Evolutionary conservation across 805 yeast genomes (phyloP), one percentile per base, ranked within the genome.

Genomic region (Barnettozyma vustinii): DNA sequence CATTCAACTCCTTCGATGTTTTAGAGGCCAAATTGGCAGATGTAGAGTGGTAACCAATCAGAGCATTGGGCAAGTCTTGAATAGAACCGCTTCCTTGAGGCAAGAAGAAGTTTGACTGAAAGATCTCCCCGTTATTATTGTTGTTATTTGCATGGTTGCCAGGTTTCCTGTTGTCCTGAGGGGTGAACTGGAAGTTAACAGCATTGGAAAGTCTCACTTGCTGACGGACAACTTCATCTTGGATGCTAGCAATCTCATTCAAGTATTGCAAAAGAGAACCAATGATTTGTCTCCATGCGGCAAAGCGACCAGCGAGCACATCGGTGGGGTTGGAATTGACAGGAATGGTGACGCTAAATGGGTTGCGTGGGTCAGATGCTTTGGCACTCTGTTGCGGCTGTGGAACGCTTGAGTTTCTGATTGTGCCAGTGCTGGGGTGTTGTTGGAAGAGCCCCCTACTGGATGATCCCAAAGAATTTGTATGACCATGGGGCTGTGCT

Each of bases 201-300:
- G 96, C 89, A 63, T 88, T 91, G 52, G 88, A 87, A 41, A 90
- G 74, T 45, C 96, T 72, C 45, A 83, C 68, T 56, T 88, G 94
- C 60, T 88, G 96, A 51, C 96, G 79, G 33, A 87, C 82, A 16
- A 88, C 77, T 62, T 91, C 96, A 65, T 91, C 97, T 63, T 90
- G 94, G 49, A 87, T 91, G 13, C 86, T 77, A 9, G 88, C 89
- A 37, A 81, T 83, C 60, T 90, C 96, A 52, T 77, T 79, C 53
- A 92, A 72, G 61, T 92, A 92, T 42, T 76, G 79, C 19, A 87
- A 75, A 48, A 92, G 68, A 33, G 92, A 84, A 52, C 82, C 80
- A 49, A 90, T 81, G 48, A 91, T 80, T 37, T 78, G 75, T 50
- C 96, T 74, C 97, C 97, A 92, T 2, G 95, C 84, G 44, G 82